Percentiles rank a stretch among this genome's conserved stretches.
Evolutionary conservation across 1,139 yeast species (phyloP).

Genomic region (Spencermartinsiella ligniputridi): DNA sequence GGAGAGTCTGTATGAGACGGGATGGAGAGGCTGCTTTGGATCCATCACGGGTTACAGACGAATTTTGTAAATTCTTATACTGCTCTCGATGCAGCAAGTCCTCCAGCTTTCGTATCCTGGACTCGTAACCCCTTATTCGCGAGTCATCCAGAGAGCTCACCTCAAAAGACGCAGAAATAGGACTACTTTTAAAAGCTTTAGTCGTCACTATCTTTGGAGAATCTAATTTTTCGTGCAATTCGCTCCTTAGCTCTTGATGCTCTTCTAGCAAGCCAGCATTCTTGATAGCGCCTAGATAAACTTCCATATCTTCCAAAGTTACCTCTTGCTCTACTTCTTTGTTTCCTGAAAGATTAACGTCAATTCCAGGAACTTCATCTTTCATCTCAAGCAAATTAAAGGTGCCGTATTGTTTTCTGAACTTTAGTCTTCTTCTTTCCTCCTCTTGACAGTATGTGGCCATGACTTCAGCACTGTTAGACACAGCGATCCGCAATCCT

Average conservation of each 20-base stretch:
- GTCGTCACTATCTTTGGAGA: background rate
- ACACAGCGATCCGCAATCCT: slow-evolving; percentile 47
- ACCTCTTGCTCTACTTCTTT: background rate
- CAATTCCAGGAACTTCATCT: slow-evolving; percentile 15
- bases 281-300: slow-evolving; percentile 1
- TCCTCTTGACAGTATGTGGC: slow-evolving; percentile 60
- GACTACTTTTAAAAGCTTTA: slow-evolving; percentile 11
- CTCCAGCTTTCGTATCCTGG: slow-evolving; percentile 37
- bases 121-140: slow-evolving; percentile 29
- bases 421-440: slow-evolving; percentile 48
- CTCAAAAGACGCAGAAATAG: slow-evolving; percentile 7
- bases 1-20: slow-evolving; percentile 33
- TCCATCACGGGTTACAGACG: slow-evolving; percentile 3
- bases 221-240: slow-evolving; percentile 21
- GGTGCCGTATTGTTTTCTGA: slow-evolving; percentile 43
- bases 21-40: slow-evolving; percentile 2
- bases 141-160: slow-evolving; percentile 8
- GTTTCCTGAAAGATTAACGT: slow-evolving; percentile 4
- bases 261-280: slow-evolving; percentile 2
- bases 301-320: slow-evolving; percentile 1
- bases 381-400: slow-evolving; percentile 7
- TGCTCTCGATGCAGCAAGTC: slow-evolving; percentile 36
- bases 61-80: slow-evolving; percentile 13
- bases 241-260: slow-evolving; percentile 16
- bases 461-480: slow-evolving; percentile 55